Base-by-base conservation (phyloP, 2,329 filamentous ascomycete genomes). In the Raffaelea deltoideospora region DNA sequence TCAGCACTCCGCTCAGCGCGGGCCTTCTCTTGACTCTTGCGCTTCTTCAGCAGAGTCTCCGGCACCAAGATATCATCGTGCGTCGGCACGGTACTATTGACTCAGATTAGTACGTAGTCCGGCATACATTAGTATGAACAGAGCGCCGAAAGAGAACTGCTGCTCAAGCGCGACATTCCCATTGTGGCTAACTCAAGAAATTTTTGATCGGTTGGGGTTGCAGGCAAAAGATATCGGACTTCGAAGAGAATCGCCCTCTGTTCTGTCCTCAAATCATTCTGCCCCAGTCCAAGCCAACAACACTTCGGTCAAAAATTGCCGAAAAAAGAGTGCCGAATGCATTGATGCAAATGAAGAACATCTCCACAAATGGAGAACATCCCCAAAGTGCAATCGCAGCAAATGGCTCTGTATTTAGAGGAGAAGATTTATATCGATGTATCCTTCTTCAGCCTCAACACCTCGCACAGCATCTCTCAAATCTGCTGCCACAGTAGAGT, bases 31-130 rank as follows among this genome's bases (percentile, higher is more conserved):
- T 95, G 88, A 65, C 77, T 85, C 86, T 98, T 98, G 73, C 90
- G 84, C 85, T 98, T 98, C 83, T 98, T 98, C 65, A 98, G 78
- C 58, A 98, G 84, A 56, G 90, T 98, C 84, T 98, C 90, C 53
- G 90, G 90, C 61, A 96, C 85, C 63, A 96, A 74, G 63, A 98
- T 78, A 65, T 96, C 82, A 65, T 95, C 84, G 66, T 87, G 69
- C 64, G 86, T 93, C 52, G 90, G 85, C 59, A 94, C 83, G 67
- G 77, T 78, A 69, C 86, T 94, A 60, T 43, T 45, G 37, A 41
- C 62, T 76, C 62, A 84, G 78, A 81, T 84, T 76, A 83, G 79
- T 83, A 77, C 75, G 72, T 72, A 69, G 69, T 74, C 72, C 77
- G 69, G 61, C 67, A 73, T 67, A 71, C 67, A 35, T 53, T 51